Evolutionary conservation across 1,139 yeast species (phyloP), one percentile per base, ranked within the genome.

Genomic region (Yamadazyma atlantica): DNA sequence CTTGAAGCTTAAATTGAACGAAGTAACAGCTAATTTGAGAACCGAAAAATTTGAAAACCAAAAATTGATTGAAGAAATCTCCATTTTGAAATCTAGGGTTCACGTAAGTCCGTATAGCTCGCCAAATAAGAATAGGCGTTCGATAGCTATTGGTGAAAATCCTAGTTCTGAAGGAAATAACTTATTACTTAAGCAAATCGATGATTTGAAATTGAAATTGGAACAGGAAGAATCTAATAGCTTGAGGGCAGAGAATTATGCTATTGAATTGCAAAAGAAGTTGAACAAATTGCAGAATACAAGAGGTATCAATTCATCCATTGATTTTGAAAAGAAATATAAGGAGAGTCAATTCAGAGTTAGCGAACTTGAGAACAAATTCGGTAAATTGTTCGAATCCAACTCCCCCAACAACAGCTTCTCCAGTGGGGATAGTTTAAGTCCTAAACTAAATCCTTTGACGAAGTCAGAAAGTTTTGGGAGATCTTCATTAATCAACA

Each of bases 41-140:
- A 73, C 67, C 34, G 82, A 78, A 45, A 66, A 68, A 36, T 75
- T 78, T 35, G 84, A 78, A 44, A 79, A 77, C 44, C 62, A 58
- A 53, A 74, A 75, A 45, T 55, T 82, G 30, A 59, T 65, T n/a
- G 81, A 82, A 36, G 87, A 83, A 43, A 50, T 82, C 38, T 68
- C 72, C 24, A 62, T 82, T 48, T 58, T 84, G 10, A 84, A 80
- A 46, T 73, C 55, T 26, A 58, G 72, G 37, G 54, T 64, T 8
- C 45, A 46, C 30, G 46, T 46, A 25, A 60, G 62, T 41, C 51
- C 64, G 15, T 57, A 52, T 29, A 44, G 52, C n/a, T 54, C 63
- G 1, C 59, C 61, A 33, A 50, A 43, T 33, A 57, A 47, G 40
- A 42, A 44, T 28, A 50, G 70, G 41, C 50, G 65, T 33, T 66